Conservation (phyloP, 257 asterid species). For the Schizonepeta tenuifolia region DNA sequence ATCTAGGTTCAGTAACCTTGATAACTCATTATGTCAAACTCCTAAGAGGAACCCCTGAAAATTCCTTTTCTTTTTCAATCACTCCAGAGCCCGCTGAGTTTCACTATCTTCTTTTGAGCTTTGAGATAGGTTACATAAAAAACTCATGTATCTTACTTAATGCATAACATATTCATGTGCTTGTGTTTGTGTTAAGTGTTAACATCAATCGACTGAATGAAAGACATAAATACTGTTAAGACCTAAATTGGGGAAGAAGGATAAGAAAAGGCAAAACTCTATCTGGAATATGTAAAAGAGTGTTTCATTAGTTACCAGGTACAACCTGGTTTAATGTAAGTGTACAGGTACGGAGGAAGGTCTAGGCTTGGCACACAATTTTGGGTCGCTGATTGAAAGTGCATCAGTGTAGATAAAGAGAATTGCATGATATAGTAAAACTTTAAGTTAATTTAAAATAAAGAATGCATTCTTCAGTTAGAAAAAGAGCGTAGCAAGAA, state of each 20-base stretch:
- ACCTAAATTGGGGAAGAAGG: background rate
- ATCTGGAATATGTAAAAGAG: background rate
- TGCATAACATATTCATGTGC: background rate
- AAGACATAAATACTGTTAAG: background rate
- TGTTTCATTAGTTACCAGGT: background rate
- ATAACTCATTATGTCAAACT: background rate
- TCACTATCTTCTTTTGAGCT: background rate
- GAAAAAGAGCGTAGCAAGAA: background rate
- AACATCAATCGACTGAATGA: background rate
- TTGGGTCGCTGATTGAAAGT: background rate
- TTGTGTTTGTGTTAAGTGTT: background rate
- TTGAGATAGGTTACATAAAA: conserved; percentile 15
- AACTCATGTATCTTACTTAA: background rate
- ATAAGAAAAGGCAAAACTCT: background rate
- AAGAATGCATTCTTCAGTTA: background rate
- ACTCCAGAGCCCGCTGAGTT: background rate
- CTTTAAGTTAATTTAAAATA: background rate
- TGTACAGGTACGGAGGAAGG: background rate
- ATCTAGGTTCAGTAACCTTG: conserved; percentile 12
- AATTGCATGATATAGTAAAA: background rate
- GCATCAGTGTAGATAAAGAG: background rate
- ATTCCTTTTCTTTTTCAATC: background rate
- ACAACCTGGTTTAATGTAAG: background rate
- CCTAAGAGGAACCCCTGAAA: background rate
- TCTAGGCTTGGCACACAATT: background rate